These are phyloP conservation scores for Schwanniomyces vanrijiae DNA, from an alignment of 805 yeast genomes.

Conservation along the genomic window DNA sequence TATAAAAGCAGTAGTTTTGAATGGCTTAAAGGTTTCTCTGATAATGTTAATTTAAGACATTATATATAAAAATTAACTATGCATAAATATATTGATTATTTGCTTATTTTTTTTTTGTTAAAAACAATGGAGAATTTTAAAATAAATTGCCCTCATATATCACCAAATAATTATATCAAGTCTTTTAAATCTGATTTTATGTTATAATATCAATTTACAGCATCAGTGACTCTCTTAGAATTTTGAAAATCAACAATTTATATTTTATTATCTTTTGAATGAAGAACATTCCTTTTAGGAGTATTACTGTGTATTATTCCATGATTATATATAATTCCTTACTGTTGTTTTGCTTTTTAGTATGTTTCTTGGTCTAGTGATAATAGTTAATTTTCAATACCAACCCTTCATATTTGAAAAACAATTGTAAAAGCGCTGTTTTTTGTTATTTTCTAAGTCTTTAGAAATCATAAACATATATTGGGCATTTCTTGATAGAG, in stretches of 20 bases:
- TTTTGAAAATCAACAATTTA: constrained; percentile 3
- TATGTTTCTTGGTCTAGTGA: neutral
- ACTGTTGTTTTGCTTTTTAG: constrained; percentile 4
- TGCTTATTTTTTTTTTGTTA: too few species aligned
- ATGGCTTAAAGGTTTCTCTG: constrained; percentile 13
- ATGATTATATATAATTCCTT: constrained; percentile 4
- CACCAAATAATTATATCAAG: too few species aligned
- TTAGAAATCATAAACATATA: too few species aligned
- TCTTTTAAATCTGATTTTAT: too few species aligned
- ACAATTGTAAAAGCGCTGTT: too few species aligned
- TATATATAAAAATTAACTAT: constrained; percentile 11
- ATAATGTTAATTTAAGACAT: constrained; percentile 16
- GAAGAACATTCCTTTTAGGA: constrained; percentile 1
- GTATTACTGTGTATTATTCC: constrained; percentile 7
- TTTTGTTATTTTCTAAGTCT: too few species aligned
- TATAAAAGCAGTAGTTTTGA: constrained; percentile 12
- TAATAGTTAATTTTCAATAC: neutral
- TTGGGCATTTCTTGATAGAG: too few species aligned
- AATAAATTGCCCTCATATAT: too few species aligned
- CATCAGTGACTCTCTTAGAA: neutral
- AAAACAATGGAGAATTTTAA: too few species aligned
- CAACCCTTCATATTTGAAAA: neutral
- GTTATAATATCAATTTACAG: too few species aligned
- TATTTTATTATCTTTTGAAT: constrained; percentile 3
- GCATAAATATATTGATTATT: too few species aligned